Evolutionary conservation across 2,329 filamentous ascomycete genomes (phyloP), one percentile per base, ranked within the genome.

Genomic region (Alternaria solani): DNA sequence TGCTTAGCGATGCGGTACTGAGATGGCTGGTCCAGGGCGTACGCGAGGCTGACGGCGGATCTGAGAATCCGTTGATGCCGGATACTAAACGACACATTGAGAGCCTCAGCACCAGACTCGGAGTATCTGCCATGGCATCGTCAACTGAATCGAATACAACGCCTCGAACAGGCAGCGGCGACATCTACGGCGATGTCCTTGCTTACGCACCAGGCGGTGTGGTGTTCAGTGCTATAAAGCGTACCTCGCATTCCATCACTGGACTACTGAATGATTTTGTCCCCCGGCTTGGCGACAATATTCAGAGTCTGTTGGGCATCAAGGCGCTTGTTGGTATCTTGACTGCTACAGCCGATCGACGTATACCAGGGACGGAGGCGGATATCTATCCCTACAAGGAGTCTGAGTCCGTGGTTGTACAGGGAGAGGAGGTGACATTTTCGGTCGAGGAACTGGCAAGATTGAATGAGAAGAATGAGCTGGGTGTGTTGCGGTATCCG

Each of bases 1-100:
- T 79, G 7, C 65, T 77, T 8, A 58, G 71, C 1, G 74, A 79
- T 30, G 62, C 71, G 18, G 73, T 76, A 2, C 61, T 78, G 18
- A 63, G 68, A 8, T 78, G 71, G 70, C 60, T 77, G 12, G 59
- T 78, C 1, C 56, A 75, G 49, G 64, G 68, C 4, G 64, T 78
- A 2, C 64, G 59, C n/a, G 63, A 65, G 1, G 55, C 61, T 12
- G 67, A 70, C n/a, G 20, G 51, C 8, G 39, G 48, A 6, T 47
- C 58, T 0, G 3, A 14, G 0, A 65, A 51, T 7, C 62, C 64
- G 1, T 62, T 72, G 6, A 73, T 78, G 39, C 68, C 66, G 0
- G 34, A 69, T 3, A 49, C 66, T 4, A 9, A 59, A 2, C 26
- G 62, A 7, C 20, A 55, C 12, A 72, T 76, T 20, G 34, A 59